A percentile compares a stretch with the other conserved stretches of the same genome.
Conservation (phyloP, 139 green algal species). For the Micromonas pusilla region DNA sequence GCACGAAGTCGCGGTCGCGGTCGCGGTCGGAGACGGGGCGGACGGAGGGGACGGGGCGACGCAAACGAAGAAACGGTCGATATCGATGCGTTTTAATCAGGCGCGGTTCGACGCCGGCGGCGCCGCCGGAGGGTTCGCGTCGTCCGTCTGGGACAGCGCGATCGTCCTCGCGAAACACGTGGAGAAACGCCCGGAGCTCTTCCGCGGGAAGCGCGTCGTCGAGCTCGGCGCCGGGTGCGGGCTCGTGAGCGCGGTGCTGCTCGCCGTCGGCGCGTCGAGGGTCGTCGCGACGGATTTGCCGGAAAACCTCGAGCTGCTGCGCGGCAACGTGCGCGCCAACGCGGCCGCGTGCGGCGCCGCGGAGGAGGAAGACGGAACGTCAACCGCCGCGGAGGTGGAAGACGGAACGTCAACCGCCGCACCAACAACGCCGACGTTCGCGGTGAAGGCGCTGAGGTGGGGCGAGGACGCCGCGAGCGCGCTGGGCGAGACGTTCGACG, state of each 20-base stretch:
- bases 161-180: constrained; percentile 15
- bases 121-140: neutral
- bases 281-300: constrained; percentile 9
- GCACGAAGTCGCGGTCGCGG: too few species aligned
- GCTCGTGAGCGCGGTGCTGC: neutral
- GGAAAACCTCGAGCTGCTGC: neutral
- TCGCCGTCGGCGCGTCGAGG: neutral
- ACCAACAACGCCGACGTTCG: too few species aligned
- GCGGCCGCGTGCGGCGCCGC: neutral
- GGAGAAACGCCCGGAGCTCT: neutral
- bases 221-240: constrained; percentile 14
- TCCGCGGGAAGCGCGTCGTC: neutral
- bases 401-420: too few species aligned
- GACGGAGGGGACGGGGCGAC: neutral
- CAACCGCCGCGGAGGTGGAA: too few species aligned
- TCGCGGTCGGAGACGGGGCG: too few species aligned
- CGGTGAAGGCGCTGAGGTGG: neutral
- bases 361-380: neutral
- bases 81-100: neutral
- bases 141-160: neutral
- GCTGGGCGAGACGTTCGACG: constrained; percentile 4
- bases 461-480: neutral
- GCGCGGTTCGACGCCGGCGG: neutral
- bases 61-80: neutral
- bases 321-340: neutral